Evolutionary conservation across 1,139 yeast genomes (phyloP).

Genomic region (Candida smagusa): DNA sequence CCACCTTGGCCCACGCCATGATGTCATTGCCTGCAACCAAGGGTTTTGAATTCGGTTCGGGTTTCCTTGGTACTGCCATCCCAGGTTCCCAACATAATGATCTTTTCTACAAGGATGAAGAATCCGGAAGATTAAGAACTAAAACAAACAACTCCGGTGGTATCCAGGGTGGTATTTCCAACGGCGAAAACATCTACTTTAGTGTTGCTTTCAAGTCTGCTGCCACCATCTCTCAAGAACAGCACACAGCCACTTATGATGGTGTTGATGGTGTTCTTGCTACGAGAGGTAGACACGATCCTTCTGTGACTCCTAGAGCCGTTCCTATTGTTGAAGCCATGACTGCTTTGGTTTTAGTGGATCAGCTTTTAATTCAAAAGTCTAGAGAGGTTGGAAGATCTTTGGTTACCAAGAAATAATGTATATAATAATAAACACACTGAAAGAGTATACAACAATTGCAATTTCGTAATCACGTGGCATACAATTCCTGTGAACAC

Average conservation of each 20-base stretch:
- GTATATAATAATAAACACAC: no score
- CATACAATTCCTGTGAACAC: conserved; percentile 2
- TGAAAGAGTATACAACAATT: no score
- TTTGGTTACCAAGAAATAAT: conserved; percentile 12
- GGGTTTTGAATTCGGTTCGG: conserved; percentile 97
- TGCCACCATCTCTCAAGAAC: conserved; percentile 94
- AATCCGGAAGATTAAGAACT: conserved; percentile 65
- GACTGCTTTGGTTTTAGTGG: conserved; percentile 92
- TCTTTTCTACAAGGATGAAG: conserved; percentile 62
- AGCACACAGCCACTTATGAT: conserved; percentile 80
- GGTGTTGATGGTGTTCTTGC: conserved; percentile 85
- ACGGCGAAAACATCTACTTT: conserved; percentile 93
- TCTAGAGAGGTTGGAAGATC: conserved; percentile 58
- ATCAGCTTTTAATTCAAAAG: conserved; percentile 79
- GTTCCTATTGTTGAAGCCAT: conserved; percentile 97
- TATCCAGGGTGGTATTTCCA: conserved; percentile 95
- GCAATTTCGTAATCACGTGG: not conserved
- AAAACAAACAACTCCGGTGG: conserved; percentile 94
- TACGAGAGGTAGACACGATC: conserved; percentile 98
- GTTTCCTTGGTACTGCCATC: conserved; percentile 82
- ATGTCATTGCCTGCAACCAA: conserved; percentile 95
- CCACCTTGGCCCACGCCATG: conserved; percentile 95
- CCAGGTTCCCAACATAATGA: conserved; percentile 96
- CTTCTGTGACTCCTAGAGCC: conserved; percentile 97
- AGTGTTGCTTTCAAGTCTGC: conserved; percentile 97